Base-by-base conservation (phyloP, 208 protist species). In the Crithidia expoeki region DNA sequence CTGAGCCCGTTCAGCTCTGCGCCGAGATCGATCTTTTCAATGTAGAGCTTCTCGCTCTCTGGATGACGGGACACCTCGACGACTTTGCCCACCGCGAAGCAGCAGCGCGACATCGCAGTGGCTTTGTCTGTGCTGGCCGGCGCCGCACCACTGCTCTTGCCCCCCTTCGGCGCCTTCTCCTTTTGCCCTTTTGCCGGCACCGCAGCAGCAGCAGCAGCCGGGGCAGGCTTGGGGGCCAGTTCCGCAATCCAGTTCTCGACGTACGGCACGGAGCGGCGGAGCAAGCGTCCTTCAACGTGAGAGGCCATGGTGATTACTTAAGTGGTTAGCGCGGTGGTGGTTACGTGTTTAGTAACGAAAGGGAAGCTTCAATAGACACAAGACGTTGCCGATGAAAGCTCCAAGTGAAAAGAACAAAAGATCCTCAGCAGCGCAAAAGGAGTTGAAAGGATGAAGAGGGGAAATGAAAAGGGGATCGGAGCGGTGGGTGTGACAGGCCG, bases 1-100 rank as follows among this genome's bases (percentile, higher is more conserved):
- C 74, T 86, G 30, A 84, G 58, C 17, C 78, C 70, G 68, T 91
- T 91, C 34, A 87, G 74, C 52, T 85, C 94, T 46, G 92, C 84
- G 32, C 95, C 95, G 40, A 98, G 66, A 72, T 98, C 96, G 47
- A 98, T 97, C 77, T 98, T 85, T 83, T 98, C 95, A 63, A 98
- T 83, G 79, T 89, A 98, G 14, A 98, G 83, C 70, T 92, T 89
- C 47, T 86, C 80, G 64, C 93, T 94, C 59, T 98, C 92, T 4
- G 93, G 89, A 75, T 98, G 96, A 19, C 79, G 68, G 16, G 76
- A 77, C n/a, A 95, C 92, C 71, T 93, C 79, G 3, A 97, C 30
- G 30, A 98, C 93, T 51, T 88, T 94, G 40, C 94, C 95, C 17
- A 98, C 74, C 10, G 85, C 80, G 50, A 98, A 92, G 74, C 80